Evolutionary conservation across 768 basidiomycete genomes (phyloP), one percentile per base, ranked within the genome.

Genomic region (Punctularia strigosozonata): DNA sequence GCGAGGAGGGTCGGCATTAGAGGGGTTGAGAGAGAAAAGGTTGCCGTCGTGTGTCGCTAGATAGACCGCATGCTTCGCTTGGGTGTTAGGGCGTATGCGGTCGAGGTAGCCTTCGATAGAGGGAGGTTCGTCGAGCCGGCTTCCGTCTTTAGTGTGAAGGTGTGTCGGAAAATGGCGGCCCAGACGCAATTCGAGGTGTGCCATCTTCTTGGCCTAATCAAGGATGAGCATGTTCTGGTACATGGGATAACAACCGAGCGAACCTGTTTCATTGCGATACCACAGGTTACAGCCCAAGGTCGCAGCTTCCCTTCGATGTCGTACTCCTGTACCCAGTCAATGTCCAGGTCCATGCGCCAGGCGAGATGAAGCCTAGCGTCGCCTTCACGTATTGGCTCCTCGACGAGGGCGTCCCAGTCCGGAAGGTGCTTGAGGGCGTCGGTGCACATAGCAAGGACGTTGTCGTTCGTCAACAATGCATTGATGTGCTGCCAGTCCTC

Each of bases 51-150:
- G 84, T 5, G 75, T 74, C 20, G 71, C 60, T 26, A 91, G 64
- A 57, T 90, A 92, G 12, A 81, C 49, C 3, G 65, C 65, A 40
- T 81, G 73, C 38, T 67, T 75, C 21, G 56, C 53, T 43, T 75
- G 72, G 15, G 71, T 63, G 46, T 72, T 75, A 2, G 75, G 68
- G 45, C 65, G 69, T 49, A 86, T 68, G 34, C 79, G 77, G 43
- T 84, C 73, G 31, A 92, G 62, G 58, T 85, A 95, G 2, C 92
- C 92, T 58, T 97, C 92, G 34, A 94, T 64, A 1, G 75, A 71
- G 0, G 80, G 77, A 2, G 92, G 92, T 49, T 92, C 87, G 24
- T 71, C 58, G 14, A 91, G 51, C 25, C 55, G 60, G 13, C 57
- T 65, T 7, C 68, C 69, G 36, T 72, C 64, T 34, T 62, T 60